Evolutionary conservation across 352 stramenopile species (phyloP).

Genomic region (Phytophthora pisi): DNA sequence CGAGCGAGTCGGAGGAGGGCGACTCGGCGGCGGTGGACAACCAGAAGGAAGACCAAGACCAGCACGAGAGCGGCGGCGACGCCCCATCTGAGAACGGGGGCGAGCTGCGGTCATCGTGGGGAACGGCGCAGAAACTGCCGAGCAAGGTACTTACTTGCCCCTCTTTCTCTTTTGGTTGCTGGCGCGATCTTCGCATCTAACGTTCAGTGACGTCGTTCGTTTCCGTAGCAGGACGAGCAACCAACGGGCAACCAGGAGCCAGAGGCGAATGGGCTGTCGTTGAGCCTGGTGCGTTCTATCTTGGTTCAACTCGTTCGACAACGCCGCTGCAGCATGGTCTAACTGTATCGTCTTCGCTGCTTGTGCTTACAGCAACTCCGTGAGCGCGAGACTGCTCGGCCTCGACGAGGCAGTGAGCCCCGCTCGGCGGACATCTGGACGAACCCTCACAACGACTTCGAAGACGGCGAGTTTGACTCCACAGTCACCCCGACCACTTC

Average conservation of each 20-base stretch:
- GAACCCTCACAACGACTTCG: constrained; percentile 37
- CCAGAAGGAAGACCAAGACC: constrained; percentile 41
- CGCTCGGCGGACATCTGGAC: constrained; percentile 41
- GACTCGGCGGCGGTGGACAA: constrained; percentile 40
- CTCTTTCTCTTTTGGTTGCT: neutral
- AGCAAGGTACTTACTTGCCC: constrained; percentile 32
- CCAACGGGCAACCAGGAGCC: constrained; percentile 34
- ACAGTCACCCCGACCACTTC: constrained; percentile 37
- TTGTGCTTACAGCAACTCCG: constrained; percentile 16
- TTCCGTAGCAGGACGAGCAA: constrained; percentile 27
- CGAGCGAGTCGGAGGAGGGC: constrained; percentile 33
- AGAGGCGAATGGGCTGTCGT: constrained; percentile 18
- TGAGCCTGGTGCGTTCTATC: constrained; percentile 37
- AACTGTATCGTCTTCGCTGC: constrained; percentile 4
- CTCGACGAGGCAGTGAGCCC: constrained; percentile 8
- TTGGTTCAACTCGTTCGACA: neutral
- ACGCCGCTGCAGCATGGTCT: constrained; percentile 5
- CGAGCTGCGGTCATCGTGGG: constrained; percentile 25
- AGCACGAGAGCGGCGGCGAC: constrained; percentile 3
- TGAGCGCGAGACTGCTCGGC: constrained; percentile 10
- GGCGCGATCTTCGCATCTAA: constrained; percentile 13
- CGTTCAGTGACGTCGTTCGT: constrained; percentile 5
- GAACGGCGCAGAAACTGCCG: constrained; percentile 10
- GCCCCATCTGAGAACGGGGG: constrained; percentile 21
- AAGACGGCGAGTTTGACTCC: constrained; percentile 23